A percentile compares a stretch with the other conserved stretches of the same genome.
Conservation (phyloP, 768 basidiomycete species). For the Phylloporus arenicola region DNA sequence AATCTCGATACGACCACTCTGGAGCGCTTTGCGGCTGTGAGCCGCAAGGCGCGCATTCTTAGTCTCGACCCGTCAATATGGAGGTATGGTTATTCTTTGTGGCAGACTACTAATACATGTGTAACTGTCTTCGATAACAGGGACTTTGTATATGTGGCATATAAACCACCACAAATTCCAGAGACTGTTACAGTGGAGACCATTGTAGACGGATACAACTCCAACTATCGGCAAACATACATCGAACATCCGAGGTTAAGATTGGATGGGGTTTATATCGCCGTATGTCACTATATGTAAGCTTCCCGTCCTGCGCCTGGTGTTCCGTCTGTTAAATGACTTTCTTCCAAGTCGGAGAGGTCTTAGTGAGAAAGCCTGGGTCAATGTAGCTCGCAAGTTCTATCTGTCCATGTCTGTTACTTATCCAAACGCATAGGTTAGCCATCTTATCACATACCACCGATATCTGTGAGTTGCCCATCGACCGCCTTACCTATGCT, state of each 20-base stretch:
- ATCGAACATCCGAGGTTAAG: constrained; percentile 84
- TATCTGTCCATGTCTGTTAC: neutral
- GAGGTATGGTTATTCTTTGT: constrained; percentile 47
- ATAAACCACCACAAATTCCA: constrained; percentile 71
- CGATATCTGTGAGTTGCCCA: constrained; percentile 68
- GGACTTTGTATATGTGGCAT: constrained; percentile 56
- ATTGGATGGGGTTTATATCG: constrained; percentile 86
- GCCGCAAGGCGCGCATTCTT: constrained; percentile 68
- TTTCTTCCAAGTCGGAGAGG: constrained; percentile 43
- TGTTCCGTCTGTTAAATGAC: constrained; percentile 1
- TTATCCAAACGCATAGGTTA: constrained; percentile 44
- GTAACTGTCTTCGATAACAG: constrained; percentile 33
- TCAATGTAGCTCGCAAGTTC: constrained; percentile 53
- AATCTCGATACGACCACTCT: constrained; percentile 61
- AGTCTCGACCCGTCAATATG: constrained; percentile 68
- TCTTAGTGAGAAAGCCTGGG: constrained; percentile 80
- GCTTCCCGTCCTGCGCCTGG: constrained; percentile 20
- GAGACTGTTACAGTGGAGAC: constrained; percentile 43
- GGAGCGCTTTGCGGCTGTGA: constrained; percentile 72
- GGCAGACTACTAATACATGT: neutral
- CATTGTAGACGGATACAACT: constrained; percentile 48
- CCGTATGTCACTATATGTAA: constrained; percentile 84
- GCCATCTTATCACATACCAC: constrained; percentile 86
- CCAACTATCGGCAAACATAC: constrained; percentile 70
- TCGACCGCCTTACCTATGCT: neutral